Evolutionary conservation across 345 rosid species (phyloP).

Genomic region (Sisymbrium altissimum): DNA sequence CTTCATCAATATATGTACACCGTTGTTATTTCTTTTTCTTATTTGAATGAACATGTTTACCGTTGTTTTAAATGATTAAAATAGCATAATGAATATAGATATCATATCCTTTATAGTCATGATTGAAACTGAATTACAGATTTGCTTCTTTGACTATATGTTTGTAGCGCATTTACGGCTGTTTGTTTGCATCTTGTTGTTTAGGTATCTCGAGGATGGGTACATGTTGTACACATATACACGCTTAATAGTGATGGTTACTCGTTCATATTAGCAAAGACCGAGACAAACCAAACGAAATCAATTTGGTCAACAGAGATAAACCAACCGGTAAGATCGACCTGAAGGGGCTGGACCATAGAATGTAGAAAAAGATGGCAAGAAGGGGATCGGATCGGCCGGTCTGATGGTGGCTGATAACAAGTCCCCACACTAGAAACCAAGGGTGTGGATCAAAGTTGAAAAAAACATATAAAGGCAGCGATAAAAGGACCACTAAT

Average conservation of each 20-base stretch:
- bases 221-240: constrained; percentile 16
- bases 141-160: constrained; percentile 11
- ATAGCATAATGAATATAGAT: neutral
- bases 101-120: constrained; percentile 3
- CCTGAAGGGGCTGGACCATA: constrained; percentile 32
- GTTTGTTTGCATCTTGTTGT: constrained; percentile 35
- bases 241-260: constrained; percentile 26
- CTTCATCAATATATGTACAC: neutral
- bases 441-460: constrained; percentile 37
- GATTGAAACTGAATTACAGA: constrained; percentile 6
- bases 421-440: constrained; percentile 38
- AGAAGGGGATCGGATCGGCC: constrained; percentile 19
- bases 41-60: neutral
- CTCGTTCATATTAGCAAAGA: constrained; percentile 12
- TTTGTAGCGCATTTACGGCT: constrained; percentile 22
- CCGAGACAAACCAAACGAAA: constrained; percentile 4
- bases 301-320: constrained; percentile 19
- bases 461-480: constrained; percentile 21
- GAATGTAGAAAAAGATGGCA: constrained; percentile 35
- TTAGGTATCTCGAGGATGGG: constrained; percentile 26
- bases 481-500: constrained; percentile 27
- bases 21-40: neutral
- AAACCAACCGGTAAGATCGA: constrained; percentile 31
- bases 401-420: constrained; percentile 21
- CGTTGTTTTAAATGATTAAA: neutral